phyloP scores from a whole-genome alignment of 192 early-diverging fungal species.

The Dissophora ornata region DNA sequence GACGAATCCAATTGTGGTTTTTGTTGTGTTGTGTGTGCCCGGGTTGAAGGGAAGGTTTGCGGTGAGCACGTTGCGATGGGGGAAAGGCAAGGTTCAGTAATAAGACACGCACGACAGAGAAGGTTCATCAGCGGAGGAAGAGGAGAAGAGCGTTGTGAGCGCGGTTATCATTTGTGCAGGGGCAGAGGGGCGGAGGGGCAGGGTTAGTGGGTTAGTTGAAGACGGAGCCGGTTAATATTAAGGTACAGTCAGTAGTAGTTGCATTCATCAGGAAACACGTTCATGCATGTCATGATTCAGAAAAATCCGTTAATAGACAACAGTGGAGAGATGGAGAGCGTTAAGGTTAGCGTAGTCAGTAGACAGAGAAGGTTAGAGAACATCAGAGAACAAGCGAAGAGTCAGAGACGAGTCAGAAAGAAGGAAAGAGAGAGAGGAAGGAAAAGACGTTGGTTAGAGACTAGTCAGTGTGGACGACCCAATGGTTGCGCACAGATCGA shows the following conservation, averaged over 20 bases:
- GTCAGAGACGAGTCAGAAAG: not conserved
- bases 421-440: slow-evolving; percentile 11
- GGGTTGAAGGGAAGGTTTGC: too few species aligned
- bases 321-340: not conserved
- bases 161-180: slow-evolving; percentile 1
- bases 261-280: not conserved
- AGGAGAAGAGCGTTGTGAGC: slow-evolving; percentile 15
- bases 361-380: not conserved
- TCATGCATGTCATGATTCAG: too few species aligned
- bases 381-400: not conserved
- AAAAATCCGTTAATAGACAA: not conserved
- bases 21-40: slow-evolving; percentile 6
- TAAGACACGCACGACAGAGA: too few species aligned
- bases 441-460: slow-evolving; percentile 12
- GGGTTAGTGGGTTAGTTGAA: too few species aligned
- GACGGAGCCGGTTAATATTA: slow-evolving; percentile 5
- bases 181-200: not conserved
- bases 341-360: not conserved
- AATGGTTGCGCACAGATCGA: too few species aligned
- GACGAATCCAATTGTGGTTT: not conserved
- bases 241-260: not conserved
- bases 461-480: not conserved
- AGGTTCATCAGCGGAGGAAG: not conserved
- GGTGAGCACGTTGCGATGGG: too few species aligned
- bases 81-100: not conserved